Evolutionary conservation across 139 green algal genomes (phyloP).

Genomic region (Closterium sp.): DNA sequence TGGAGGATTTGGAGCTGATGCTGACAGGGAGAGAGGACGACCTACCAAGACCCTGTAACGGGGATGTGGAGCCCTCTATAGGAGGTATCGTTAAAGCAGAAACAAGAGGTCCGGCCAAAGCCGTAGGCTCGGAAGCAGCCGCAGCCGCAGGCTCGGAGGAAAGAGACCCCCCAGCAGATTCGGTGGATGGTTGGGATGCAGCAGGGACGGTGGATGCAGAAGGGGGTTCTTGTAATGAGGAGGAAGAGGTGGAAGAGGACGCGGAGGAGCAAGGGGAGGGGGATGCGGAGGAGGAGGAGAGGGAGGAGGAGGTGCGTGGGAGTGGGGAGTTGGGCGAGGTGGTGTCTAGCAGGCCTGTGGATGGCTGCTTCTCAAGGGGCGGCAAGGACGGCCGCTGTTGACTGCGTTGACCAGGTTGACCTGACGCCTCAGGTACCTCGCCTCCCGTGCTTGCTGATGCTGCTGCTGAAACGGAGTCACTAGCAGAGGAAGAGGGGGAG

Average conservation of each 20-base stretch:
- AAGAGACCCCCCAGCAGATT: neutral
- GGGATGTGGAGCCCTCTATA: neutral
- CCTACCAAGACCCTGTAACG: neutral
- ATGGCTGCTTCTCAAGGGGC: neutral
- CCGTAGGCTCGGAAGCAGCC: neutral
- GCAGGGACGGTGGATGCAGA: neutral
- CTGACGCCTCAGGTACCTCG: neutral
- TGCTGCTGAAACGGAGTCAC: too few relatives aligned
- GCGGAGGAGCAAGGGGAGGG: neutral
- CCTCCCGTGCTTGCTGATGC: neutral
- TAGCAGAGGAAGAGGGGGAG: neutral
- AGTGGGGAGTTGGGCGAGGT: neutral
- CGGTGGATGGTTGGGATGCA: neutral
- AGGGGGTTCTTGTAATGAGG: neutral
- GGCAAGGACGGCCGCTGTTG: neutral
- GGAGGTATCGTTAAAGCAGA: neutral
- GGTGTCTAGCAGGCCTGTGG: neutral
- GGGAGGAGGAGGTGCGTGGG: neutral
- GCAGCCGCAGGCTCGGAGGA: too few relatives aligned
- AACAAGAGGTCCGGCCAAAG: neutral
- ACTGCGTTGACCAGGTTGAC: neutral
- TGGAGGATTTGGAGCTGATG: neutral
- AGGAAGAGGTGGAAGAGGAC: neutral
- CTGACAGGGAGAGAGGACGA: neutral
- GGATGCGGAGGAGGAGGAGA: neutral